Percentiles rank a stretch among this genome's conserved stretches.
Evolutionary conservation across 2,329 filamentous ascomycete genomes (phyloP).

Genomic region (Xylariaceae sp.): DNA sequence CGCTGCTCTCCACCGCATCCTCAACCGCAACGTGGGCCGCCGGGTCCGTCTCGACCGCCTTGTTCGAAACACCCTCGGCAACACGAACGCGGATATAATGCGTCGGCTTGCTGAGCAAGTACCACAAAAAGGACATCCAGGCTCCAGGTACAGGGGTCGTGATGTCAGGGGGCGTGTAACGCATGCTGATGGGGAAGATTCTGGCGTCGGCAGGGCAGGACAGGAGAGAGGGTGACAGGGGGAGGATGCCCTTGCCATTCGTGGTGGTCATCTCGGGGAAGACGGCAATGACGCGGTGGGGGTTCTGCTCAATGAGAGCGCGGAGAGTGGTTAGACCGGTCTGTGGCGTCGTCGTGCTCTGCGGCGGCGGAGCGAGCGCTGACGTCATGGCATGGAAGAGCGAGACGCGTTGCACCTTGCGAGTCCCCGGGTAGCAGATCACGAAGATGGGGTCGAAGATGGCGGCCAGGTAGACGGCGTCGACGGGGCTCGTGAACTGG

Average conservation of each 20-base stretch:
- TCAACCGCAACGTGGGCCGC: conserved; percentile 20
- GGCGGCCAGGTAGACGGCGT: conserved; percentile 87
- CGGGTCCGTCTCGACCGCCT: conserved; percentile 36
- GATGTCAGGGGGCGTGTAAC: conserved; percentile 83
- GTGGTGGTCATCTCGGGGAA: conserved; percentile 95
- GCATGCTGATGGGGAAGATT: conserved; percentile 85
- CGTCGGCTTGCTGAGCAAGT: conserved; percentile 73
- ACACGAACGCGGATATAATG: conserved; percentile 90
- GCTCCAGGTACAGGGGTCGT: conserved; percentile 80
- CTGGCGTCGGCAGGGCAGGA: conserved; percentile 60
- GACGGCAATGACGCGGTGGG: conserved; percentile 71
- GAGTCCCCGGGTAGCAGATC: conserved; percentile 68
- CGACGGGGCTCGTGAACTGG: conserved; percentile 87
- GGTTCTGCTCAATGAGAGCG: conserved; percentile 61
- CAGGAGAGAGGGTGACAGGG: conserved; percentile 72
- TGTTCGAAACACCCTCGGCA: conserved; percentile 64
- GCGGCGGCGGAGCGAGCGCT: conserved; percentile 56
- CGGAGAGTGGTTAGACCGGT: conserved; percentile 53
- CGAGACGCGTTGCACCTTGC: conserved; percentile 69
- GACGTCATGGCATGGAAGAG: conserved; percentile 69
- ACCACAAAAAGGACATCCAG: conserved; percentile 75
- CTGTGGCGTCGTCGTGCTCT: conserved; percentile 39
- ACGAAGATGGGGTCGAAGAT: conserved; percentile 97
- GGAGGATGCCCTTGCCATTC: conserved; percentile 85
- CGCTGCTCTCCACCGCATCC: conserved; percentile 28